Evolutionary conservation across 2,329 filamentous ascomycete genomes (phyloP), one percentile per base, ranked within the genome.

Genomic region (Hansfordia pulvinata): DNA sequence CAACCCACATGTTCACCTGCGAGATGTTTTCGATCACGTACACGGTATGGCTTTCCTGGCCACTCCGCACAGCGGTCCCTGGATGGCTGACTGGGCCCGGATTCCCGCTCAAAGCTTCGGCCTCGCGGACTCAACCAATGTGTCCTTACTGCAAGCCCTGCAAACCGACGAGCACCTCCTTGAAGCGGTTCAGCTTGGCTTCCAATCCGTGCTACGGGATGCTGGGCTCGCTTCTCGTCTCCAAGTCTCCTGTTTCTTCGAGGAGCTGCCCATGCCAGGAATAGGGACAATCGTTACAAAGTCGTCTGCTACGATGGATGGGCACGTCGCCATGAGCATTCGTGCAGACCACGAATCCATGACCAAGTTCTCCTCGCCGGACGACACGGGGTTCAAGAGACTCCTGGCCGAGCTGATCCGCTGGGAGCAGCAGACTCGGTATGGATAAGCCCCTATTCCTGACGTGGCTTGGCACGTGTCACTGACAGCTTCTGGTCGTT

Each of bases 31-130:
- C 20, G 18, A 42, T 5, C 34, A 14, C 11, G 35, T 31, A 6
- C 34, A 28, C 9, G 52, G 46, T 7, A 38, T 56, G n/a, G 18
- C 40, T 6, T 57, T 57, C 28, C 44, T 57, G 37, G 51, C 53
- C 4, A 55, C 52, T 2, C 53, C 53, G 14, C 50, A 56, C 30
- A 38, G 25, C 10, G 52, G 51, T 4, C 37, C 47, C 0, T 46
- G 41, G 43, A 38, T 50, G 29, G 51, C 52, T 0, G 26, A 47
- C 18, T 56, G 48, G 52, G 42, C 41, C 0, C 39, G 32, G 10
- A 43, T 49, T n/a, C 41, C 43, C 0, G 47, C 35, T 13, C 32
- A 30, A 3, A 35, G 33, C 12, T 28, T 56, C 2, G 47, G 48
- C 2, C 4, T 52, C 2, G 11, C 49, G 8, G 52, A 43, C 27